Conservation (phyloP, 768 basidiomycete genomes). For the Suillus clintonianus region DNA sequence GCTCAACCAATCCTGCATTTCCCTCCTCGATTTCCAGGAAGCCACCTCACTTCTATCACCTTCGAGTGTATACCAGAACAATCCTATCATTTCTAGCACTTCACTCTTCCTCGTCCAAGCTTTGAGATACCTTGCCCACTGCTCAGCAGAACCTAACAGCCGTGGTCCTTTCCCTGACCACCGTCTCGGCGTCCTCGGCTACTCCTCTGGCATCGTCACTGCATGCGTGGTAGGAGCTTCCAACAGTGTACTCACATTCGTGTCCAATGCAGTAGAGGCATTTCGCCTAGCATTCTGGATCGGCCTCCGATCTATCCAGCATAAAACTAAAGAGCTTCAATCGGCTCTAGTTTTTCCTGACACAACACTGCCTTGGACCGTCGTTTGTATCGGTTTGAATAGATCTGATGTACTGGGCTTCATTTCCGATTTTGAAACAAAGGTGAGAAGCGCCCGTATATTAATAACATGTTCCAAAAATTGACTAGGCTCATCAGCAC, state of each 20-base stretch:
- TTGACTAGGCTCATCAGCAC: neutral
- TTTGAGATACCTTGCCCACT: conserved; percentile 52
- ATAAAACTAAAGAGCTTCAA: conserved; percentile 24
- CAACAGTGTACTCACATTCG: conserved; percentile 38
- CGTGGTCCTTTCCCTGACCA: conserved; percentile 27
- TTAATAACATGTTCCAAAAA: neutral
- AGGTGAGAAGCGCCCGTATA: conserved; percentile 12
- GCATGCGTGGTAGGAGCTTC: conserved; percentile 55
- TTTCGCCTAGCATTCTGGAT: conserved; percentile 57
- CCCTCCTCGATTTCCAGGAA: conserved; percentile 44
- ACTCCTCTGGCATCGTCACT: conserved; percentile 59
- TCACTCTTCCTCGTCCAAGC: conserved; percentile 52
- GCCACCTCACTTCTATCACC: conserved; percentile 42
- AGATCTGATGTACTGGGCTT: conserved; percentile 23
- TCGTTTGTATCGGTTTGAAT: conserved; percentile 40
- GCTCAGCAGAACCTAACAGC: conserved; percentile 22
- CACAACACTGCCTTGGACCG: conserved; percentile 43
- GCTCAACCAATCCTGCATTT: conserved; percentile 38
- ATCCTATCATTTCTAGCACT: conserved; percentile 51
- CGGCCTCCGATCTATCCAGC: conserved; percentile 42
- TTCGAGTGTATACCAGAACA: conserved; percentile 37
- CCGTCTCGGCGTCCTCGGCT: conserved; percentile 45
- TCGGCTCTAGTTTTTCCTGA: conserved; percentile 6
- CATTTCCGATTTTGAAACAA: conserved; percentile 24
- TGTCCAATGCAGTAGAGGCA: conserved; percentile 45